Percentiles rank a stretch among this genome's conserved stretches.
Evolutionary conservation across 169 alveolate genomes (phyloP).

Genomic region (Plasmodium chabaudi): DNA sequence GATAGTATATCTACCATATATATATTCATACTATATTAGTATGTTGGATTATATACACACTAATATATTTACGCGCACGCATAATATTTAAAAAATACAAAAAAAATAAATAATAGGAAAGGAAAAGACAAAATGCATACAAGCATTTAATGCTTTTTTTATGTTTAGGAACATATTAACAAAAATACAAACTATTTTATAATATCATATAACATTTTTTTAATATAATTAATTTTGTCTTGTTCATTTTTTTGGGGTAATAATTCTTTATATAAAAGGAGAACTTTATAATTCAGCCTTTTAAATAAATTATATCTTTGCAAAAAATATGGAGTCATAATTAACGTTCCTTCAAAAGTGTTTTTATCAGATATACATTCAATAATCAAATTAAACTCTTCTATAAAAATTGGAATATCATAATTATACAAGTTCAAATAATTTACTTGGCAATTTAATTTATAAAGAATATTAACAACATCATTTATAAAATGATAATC

Average conservation of each 20-base stretch:
- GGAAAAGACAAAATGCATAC: too few species aligned
- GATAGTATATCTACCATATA: too few species aligned
- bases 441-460: constrained; percentile 29
- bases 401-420: constrained; percentile 53
- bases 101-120: too few species aligned
- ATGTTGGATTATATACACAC: too few species aligned
- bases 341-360: constrained; percentile 38
- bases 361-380: constrained; percentile 61
- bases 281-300: constrained; percentile 35
- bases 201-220: constrained; percentile 39
- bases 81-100: too few species aligned
- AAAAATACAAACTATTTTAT: constrained; percentile 20
- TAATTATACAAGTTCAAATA: constrained; percentile 46
- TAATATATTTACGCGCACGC: too few species aligned
- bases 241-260: constrained; percentile 52
- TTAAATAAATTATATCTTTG: constrained; percentile 72
- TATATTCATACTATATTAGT: too few species aligned
- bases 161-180: too few species aligned
- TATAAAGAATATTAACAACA: constrained; percentile 27
- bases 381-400: constrained; percentile 46
- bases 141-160: too few species aligned
- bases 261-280: constrained; percentile 36
- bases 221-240: constrained; percentile 34
- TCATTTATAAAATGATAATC: constrained; percentile 48
- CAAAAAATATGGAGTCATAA: constrained; percentile 53